Base-by-base conservation (phyloP, 306 rosid genomes). In the Cicer cuneatum region DNA sequence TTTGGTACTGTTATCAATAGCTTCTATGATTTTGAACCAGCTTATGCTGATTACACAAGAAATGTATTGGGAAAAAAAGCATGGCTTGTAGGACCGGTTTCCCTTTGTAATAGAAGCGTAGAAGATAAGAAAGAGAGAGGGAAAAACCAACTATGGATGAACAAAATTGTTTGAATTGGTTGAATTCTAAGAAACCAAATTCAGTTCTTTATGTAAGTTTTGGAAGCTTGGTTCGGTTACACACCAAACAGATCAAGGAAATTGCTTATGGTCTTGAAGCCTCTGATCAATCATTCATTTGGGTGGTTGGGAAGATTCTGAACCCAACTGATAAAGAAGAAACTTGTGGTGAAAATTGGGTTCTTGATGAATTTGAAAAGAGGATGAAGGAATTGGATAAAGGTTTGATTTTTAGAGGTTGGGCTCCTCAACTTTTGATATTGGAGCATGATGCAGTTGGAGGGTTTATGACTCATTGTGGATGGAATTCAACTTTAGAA, bases 401-500 rank as follows among this genome's bases (percentile, higher is more conserved):
- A 38, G 96, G 96, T n/a, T 10, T 88, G 80, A 69, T 90, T 8
- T 13, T 88, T 5, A 82, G 86, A 75, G 93, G 93, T 0, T 90
- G 90, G 93, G 93, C 87, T 0, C 93, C 96, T 0, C 94, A 91
- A 64, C 10, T 91, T 4, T 37, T 84, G 85, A 87, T 92, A 15
- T 54, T 89, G 61, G 91, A 88, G 14, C 91, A 87, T n/a, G 58
- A 2, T 2, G 81, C 88, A 0, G 66, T 89, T 1, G 89, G 89
- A 15, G 97, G 93, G 43, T 91, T 87, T 21, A 48, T 91, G 85
- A 91, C 93, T 0, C 95, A 91, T 18, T 89, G 92, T 21, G 95
- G 97, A 3, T 91, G 97, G 95, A 91, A 91, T 40, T 91, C 97
- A 2, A 83, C 86, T 5, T 4, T 89, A 75, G 97, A 92, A 75